Base-by-base conservation (phyloP, 306 rosid species). In the Crotalaria pallida region DNA sequence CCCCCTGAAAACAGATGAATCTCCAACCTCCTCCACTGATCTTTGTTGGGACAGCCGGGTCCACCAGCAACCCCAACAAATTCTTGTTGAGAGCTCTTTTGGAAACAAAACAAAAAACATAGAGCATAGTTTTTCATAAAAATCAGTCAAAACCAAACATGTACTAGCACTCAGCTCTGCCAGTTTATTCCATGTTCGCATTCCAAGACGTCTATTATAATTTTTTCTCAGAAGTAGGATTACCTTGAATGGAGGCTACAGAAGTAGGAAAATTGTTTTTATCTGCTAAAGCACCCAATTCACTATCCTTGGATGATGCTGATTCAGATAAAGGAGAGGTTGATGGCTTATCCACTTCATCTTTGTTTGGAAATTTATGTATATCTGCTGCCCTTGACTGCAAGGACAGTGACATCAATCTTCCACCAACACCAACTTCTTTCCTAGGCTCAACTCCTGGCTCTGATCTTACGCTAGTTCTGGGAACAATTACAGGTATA, bases 401-500 rank as follows among this genome's bases (percentile, higher is more conserved):
- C 79, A 85, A 78, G 58, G 88, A 73, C 17, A 84, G 79, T n/a
- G 90, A 73, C 86, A 83, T 67, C 59, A 88, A 72, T 80, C 89
- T 87, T 82, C 89, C 99, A 55, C 82, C 78, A 51, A 82, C 59
- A 69, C 90, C 85, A 40, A 68, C 84, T 47, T 91, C 99, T 81
- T 86, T 94, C 87, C 87, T 84, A 71, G 95, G 81, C 58, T 94
- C 99, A 49, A 81, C 80, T 67, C 79, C 82, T 64, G 82, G 77
- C 75, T 94, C 97, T 26, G 90, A 58, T 69, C 89, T 86, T 34
- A 65, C 57, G 80, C 81, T 90, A 40, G 88, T 83, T 88, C 99
- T 87, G 45, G 97, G 97, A 49, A 94, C 99, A 75, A 89, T 89
- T 61, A 91, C 88, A n/a, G 99, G 97, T 70, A 89, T 43, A 67